A percentile compares a stretch with the other conserved stretches of the same genome.
These are phyloP conservation scores for Diplosphaera chodatii DNA, from an alignment of 139 green algal species.

Conservation along the genomic window DNA sequence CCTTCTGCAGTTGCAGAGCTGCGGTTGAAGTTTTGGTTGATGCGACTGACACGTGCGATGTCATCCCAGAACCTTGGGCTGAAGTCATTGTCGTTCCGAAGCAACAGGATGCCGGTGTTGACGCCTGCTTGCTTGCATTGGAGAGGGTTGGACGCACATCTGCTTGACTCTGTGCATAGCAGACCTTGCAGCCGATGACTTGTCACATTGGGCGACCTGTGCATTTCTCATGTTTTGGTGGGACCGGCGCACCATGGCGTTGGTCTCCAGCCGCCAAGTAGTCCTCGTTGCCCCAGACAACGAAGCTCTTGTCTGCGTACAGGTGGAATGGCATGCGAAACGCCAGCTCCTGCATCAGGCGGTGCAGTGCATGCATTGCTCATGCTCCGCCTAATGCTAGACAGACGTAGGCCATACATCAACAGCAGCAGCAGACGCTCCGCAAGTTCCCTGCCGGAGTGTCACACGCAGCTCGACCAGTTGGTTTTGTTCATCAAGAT, in stretches of 20 bases:
- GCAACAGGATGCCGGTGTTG: background rate
- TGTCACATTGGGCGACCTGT: no score
- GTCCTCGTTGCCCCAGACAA: background rate
- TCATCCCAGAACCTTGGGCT: background rate
- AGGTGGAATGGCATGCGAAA: background rate
- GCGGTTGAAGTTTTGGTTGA: background rate
- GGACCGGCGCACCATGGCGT: background rate
- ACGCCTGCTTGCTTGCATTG: background rate
- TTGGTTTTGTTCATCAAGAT: no score
- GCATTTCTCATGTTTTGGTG: no score
- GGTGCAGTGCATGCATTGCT: no score
- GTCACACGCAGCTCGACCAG: no score
- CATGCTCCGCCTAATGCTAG: no score
- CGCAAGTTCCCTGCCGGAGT: no score
- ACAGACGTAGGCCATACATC: no score
- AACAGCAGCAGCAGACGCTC: no score
- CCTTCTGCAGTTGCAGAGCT: background rate
- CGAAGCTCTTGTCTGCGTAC: background rate
- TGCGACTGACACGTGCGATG: background rate
- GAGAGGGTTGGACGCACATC: no score
- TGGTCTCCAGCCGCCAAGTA: background rate
- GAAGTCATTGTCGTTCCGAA: background rate
- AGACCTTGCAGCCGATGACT: no score
- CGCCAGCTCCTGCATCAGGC: background rate
- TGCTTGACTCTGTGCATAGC: no score